Evolutionary conservation across 2,329 filamentous ascomycete species (phyloP).

Genomic region (Penicillium janthinellum): DNA sequence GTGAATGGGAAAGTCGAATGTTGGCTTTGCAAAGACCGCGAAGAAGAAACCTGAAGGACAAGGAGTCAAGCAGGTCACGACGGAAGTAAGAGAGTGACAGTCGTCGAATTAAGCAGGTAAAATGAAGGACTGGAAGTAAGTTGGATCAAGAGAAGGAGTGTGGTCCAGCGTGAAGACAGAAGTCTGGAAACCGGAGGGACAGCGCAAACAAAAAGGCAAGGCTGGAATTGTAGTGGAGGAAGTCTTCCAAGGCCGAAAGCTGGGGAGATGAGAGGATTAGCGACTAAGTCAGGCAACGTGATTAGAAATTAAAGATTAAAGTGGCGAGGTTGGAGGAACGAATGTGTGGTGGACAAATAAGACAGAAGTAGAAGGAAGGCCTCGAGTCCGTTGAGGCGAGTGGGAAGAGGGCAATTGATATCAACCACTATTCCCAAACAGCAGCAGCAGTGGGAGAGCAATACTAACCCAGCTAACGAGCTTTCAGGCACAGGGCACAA

Average conservation of each 20-base stretch:
- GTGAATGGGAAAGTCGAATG: constrained; percentile 9
- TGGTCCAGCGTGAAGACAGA: constrained; percentile 45
- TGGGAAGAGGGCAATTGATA: constrained; percentile 15
- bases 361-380: not conserved
- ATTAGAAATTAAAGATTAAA: constrained; percentile 24
- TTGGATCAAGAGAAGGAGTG: constrained; percentile 55
- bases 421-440: constrained; percentile 17
- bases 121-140: constrained; percentile 61
- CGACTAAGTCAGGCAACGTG: constrained; percentile 18
- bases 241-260: constrained; percentile 36
- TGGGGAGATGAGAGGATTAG: constrained; percentile 37
- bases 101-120: constrained; percentile 44
- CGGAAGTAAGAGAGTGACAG: constrained; percentile 54
- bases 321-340: constrained; percentile 1
- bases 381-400: not conserved
- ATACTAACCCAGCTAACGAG: constrained; percentile 47
- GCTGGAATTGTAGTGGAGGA: constrained; percentile 17
- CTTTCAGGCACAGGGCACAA: constrained; percentile 43
- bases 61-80: constrained; percentile 42
- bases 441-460: constrained; percentile 27
- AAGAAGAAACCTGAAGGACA: constrained; percentile 48
- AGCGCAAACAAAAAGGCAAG: not conserved
- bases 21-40: constrained; percentile 31
- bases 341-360: constrained; percentile 16
- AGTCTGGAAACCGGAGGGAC: constrained; percentile 34